Evolutionary conservation across 2,329 filamentous ascomycete genomes (phyloP).

Genomic region (Huntiella savannae): DNA sequence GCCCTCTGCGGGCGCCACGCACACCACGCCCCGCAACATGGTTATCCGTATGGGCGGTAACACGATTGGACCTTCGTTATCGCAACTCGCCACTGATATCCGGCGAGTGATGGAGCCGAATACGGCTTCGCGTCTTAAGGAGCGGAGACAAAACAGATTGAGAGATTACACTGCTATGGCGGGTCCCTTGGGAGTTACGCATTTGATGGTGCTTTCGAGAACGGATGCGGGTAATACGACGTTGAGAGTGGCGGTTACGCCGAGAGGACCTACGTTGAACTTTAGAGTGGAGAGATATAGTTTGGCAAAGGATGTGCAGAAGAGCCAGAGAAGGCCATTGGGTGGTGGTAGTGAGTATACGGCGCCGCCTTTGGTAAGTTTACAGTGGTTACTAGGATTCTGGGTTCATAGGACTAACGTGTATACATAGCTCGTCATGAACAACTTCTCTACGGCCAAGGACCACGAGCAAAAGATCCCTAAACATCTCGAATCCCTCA

Average conservation of each 20-base stretch:
- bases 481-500: slow-evolving; percentile 80
- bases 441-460: slow-evolving; percentile 60
- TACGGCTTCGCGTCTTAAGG: slow-evolving; percentile 74
- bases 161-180: slow-evolving; percentile 92
- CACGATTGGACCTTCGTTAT: slow-evolving; percentile 79
- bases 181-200: slow-evolving; percentile 79
- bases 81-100: slow-evolving; percentile 80
- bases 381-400: not conserved
- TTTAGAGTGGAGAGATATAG: slow-evolving; percentile 93
- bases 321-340: slow-evolving; percentile 63
- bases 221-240: slow-evolving; percentile 85
- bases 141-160: slow-evolving; percentile 71
- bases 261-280: slow-evolving; percentile 78
- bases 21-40: slow-evolving; percentile 79
- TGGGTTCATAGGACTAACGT: not conserved
- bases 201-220: slow-evolving; percentile 81
- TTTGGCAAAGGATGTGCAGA: slow-evolving; percentile 74
- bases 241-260: slow-evolving; percentile 68
- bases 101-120: slow-evolving; percentile 89
- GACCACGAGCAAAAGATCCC: slow-evolving; percentile 54
- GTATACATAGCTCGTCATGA: slow-evolving; percentile 64
- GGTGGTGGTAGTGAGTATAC: slow-evolving; percentile 71
- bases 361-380: slow-evolving; percentile 56
- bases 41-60: slow-evolving; percentile 92
- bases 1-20: slow-evolving; percentile 41